Base-by-base conservation (phyloP, 1,284 basidiomycete genomes). In the Fomitopsis betulina region DNA sequence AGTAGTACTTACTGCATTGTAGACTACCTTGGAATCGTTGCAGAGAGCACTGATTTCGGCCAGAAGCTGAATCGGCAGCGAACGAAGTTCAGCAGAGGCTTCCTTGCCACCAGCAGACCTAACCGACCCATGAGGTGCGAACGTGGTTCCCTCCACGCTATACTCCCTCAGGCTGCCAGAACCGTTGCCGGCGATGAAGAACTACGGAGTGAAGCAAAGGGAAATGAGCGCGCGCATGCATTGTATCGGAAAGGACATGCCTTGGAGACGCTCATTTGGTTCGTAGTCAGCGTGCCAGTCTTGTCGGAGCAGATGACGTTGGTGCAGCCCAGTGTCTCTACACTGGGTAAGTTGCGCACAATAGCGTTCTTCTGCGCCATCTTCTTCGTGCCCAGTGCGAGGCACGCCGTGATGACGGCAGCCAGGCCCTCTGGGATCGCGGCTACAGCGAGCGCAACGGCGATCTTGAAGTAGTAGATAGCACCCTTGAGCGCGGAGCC, bases 341-440 rank as follows among this genome's bases (percentile, higher is more conserved):
- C 95, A 63, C 90, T 93, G n/a, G 95, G 95, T 62, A 98, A 78
- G 72, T 96, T 94, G 67, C 94, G 79, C 51, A 98, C 96, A 65
- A 98, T 98, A 5, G 95, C 96, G 61, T 96, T 96, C 75, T 94
- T 92, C 78, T 96, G 92, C 0, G 96, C 94, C 96, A 98, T 98
- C 73, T 96, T 96, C 78, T 96, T 94, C 13, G 94, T 96, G 19
- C 96, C 96, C 12, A 98, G 81, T 8, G 96, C 95, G 47, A 98
- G 77, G 72, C 94, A 96, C n/a, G 93, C 94, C 7, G 96, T 98
- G 68, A 97, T 96, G 61, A 98, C 95, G 51, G 94, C 94, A 35
- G 96, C 94, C 13, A 98, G 79, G 62, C 95, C 96, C 73, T 98
- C 95, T 0, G 96, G 95, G 67, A 97, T 97, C 51, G 95, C 95